These are phyloP conservation scores for Davidsoniella neocaledoniae DNA, from an alignment of 2,329 filamentous ascomycete genomes.

Conservation along the genomic window DNA sequence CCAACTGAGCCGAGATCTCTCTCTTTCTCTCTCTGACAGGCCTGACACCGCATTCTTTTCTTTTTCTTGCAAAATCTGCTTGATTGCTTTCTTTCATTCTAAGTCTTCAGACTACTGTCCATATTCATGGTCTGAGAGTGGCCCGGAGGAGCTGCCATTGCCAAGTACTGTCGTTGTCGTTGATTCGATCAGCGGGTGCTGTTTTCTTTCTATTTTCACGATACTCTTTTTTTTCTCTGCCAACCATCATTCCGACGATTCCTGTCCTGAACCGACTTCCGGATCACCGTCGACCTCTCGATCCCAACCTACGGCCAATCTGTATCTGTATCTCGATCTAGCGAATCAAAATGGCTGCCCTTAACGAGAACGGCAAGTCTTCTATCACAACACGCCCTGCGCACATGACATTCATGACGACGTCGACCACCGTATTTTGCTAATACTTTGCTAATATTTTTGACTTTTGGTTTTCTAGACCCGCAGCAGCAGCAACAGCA, in stretches of 20 bases:
- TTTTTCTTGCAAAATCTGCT: not conserved
- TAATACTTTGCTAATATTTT: not conserved
- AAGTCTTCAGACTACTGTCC: not conserved
- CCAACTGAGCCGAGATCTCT: not conserved
- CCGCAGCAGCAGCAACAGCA: constrained; percentile 4
- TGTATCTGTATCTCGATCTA: not conserved
- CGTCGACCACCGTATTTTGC: not conserved
- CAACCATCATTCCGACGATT: not conserved
- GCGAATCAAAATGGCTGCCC: constrained; percentile 9
- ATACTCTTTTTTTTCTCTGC: constrained; percentile 3
- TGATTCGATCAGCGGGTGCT: constrained; percentile 9
- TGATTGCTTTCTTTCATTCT: not conserved
- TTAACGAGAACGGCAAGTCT: constrained; percentile 8
- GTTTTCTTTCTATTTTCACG: constrained; percentile 4
- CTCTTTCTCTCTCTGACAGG: not conserved
- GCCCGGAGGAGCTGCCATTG: not conserved
- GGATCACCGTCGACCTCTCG: constrained; percentile 2
- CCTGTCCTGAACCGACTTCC: not conserved
- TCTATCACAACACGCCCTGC: not conserved
- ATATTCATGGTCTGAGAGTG: constrained; percentile 2
- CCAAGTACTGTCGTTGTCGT: not conserved
- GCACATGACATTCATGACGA: not conserved
- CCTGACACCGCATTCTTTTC: not conserved
- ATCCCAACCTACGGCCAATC: not conserved
- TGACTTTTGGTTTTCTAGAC: constrained; percentile 1